Percentiles rank a stretch among this genome's conserved stretches.
phyloP scores from a whole-genome alignment of 2,329 filamentous ascomycete species.

The Ilyonectria sp. region DNA sequence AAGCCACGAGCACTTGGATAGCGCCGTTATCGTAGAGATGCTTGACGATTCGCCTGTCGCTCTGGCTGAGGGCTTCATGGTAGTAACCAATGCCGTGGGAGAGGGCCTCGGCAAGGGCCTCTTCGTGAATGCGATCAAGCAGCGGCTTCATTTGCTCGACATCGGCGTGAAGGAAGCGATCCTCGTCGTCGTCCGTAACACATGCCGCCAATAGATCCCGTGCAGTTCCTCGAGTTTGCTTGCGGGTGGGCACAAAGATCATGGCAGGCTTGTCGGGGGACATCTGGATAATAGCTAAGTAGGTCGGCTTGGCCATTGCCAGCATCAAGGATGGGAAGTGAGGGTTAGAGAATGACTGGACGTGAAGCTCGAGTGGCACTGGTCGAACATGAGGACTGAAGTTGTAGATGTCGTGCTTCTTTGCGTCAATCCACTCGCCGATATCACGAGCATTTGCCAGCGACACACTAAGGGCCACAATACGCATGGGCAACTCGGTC shows the following conservation, averaged over 20 bases:
- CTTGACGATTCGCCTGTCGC: conserved; percentile 94
- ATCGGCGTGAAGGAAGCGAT: conserved; percentile 91
- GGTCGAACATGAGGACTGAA: conserved; percentile 94
- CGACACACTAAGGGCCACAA: conserved; percentile 91
- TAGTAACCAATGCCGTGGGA: conserved; percentile 97
- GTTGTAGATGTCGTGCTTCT: conserved; percentile 98
- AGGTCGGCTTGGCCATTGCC: conserved; percentile 96
- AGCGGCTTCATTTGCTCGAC: conserved; percentile 86
- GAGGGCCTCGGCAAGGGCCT: conserved; percentile 88
- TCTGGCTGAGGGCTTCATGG: conserved; percentile 90
- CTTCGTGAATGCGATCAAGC: conserved; percentile 87
- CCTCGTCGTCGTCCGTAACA: conserved; percentile 90
- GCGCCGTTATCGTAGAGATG: conserved; percentile 92
- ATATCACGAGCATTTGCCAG: conserved; percentile 94
- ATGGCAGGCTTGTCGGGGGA: conserved; percentile 92
- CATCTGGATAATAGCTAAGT: conserved; percentile 88
- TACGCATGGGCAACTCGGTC: conserved; percentile 86
- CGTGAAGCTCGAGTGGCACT: conserved; percentile 91
- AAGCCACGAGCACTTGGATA: conserved; percentile 84
- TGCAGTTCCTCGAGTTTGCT: conserved; percentile 91
- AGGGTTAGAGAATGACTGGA: conserved; percentile 95
- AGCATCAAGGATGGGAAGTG: conserved; percentile 99
- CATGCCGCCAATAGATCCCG: conserved; percentile 91
- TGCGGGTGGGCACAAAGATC: conserved; percentile 92
- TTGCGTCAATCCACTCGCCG: conserved; percentile 97